These are phyloP conservation scores for Delonix regia DNA, from an alignment of 306 rosid species.

Conservation along the genomic window DNA sequence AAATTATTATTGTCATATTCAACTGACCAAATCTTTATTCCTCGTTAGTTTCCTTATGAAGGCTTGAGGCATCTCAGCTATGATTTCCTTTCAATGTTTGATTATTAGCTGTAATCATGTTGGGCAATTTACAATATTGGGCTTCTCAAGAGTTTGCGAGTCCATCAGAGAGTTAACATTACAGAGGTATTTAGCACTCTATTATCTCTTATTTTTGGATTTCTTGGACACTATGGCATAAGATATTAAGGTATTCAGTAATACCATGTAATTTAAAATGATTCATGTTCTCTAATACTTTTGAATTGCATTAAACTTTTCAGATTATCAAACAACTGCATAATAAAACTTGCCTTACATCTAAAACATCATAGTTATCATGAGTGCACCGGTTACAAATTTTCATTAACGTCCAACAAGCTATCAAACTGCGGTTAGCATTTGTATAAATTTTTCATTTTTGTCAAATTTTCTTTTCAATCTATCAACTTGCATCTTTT, in stretches of 20 bases:
- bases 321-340: neutral
- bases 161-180: neutral
- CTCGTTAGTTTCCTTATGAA: neutral
- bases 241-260: neutral
- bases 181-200: neutral
- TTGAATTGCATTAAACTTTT: neutral
- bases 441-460: too few species aligned
- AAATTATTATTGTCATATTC: neutral
- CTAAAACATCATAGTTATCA: too few species aligned
- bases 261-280: neutral
- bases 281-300: neutral
- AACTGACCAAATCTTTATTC: neutral
- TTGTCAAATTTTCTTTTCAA: too few species aligned
- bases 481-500: too few species aligned
- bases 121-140: neutral
- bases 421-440: too few species aligned
- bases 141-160: neutral
- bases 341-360: too few species aligned
- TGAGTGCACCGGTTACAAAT: too few species aligned
- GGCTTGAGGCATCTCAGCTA: neutral
- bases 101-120: neutral
- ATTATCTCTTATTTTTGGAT: neutral
- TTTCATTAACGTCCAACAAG: too few species aligned
- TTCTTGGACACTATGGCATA: too few species aligned
- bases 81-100: slow-evolving; percentile 13